Conservation (phyloP, 192 early-diverging fungal species). For the Coemansia sp. region DNA sequence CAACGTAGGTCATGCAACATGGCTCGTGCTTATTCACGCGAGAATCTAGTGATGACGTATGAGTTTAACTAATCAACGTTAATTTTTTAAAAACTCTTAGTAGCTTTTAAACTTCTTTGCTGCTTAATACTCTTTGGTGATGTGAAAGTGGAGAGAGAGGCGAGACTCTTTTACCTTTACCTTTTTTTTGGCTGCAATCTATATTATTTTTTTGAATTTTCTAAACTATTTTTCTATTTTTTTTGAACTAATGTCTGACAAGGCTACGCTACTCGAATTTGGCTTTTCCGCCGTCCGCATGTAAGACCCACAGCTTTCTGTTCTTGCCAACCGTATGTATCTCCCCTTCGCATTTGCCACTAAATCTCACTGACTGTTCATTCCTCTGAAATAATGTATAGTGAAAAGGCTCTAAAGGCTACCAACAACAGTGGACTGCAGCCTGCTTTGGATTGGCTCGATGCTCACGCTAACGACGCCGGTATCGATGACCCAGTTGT, state of each 20-base stretch:
- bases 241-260: constrained; percentile 28
- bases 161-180: not conserved
- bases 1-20: not conserved
- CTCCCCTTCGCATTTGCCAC: not conserved
- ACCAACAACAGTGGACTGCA: constrained; percentile 48
- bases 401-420: constrained; percentile 45
- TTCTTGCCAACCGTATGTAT: not conserved
- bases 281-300: constrained; percentile 39
- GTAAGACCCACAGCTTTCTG: constrained; percentile 28
- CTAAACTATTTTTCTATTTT: not conserved
- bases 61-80: too few species aligned
- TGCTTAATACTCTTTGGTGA: too few species aligned
- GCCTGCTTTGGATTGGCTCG: constrained; percentile 54
- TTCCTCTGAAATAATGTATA: constrained; percentile 6
- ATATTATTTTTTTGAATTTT: not conserved
- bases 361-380: not conserved
- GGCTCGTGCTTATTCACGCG: not conserved
- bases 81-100: too few species aligned
- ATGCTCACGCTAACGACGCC: constrained; percentile 32
- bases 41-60: not conserved
- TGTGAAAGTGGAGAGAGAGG: too few species aligned
- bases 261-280: constrained; percentile 46
- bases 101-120: too few species aligned
- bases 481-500: constrained; percentile 21
- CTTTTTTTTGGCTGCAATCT: constrained; percentile 4